A percentile compares a stretch with the other conserved stretches of the same genome.
Conservation (phyloP, 2,329 filamentous ascomycete species). For the Fusarium brachygibbosum region DNA sequence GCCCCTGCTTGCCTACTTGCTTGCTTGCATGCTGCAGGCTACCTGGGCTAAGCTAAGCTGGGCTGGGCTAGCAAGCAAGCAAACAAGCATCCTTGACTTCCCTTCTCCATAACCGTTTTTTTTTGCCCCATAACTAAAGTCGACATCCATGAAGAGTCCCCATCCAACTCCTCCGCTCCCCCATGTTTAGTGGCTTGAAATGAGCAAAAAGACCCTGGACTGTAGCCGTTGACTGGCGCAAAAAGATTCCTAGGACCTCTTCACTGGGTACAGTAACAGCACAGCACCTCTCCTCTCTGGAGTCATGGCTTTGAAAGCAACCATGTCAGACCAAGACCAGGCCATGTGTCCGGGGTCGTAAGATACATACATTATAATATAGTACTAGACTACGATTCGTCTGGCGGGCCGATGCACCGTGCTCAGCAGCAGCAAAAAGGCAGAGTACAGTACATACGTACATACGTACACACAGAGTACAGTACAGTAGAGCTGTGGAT, state of each 20-base stretch:
- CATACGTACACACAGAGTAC: not conserved
- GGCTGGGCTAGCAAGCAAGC: not conserved
- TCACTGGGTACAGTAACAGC: not conserved
- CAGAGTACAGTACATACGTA: not conserved
- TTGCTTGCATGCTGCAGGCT: slow-evolving; percentile 7
- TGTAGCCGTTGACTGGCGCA: slow-evolving; percentile 18
- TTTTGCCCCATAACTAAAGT: slow-evolving; percentile 29
- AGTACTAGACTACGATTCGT: slow-evolving; percentile 40
- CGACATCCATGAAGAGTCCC: slow-evolving; percentile 22
- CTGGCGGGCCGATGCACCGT: slow-evolving; percentile 50
- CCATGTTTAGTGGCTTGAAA: slow-evolving; percentile 21
- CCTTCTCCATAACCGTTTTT: slow-evolving; percentile 24
- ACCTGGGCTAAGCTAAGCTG: not conserved
- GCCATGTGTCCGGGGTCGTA: slow-evolving; percentile 47
- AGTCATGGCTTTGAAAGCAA: slow-evolving; percentile 34
- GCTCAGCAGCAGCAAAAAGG: slow-evolving; percentile 37
- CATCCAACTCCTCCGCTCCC: slow-evolving; percentile 16
- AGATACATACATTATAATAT: slow-evolving; percentile 19
- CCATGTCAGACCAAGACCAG: slow-evolving; percentile 51
- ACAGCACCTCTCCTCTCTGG: not conserved
- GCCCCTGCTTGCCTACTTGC: slow-evolving; percentile 20
- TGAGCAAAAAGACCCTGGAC: slow-evolving; percentile 29
- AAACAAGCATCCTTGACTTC: slow-evolving; percentile 7
- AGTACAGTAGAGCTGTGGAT: not conserved
- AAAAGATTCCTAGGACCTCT: slow-evolving; percentile 24